Percentiles rank a stretch among this genome's conserved stretches.
Evolutionary conservation across 306 rosid species (phyloP).

Genomic region (Citrullus amarus): DNA sequence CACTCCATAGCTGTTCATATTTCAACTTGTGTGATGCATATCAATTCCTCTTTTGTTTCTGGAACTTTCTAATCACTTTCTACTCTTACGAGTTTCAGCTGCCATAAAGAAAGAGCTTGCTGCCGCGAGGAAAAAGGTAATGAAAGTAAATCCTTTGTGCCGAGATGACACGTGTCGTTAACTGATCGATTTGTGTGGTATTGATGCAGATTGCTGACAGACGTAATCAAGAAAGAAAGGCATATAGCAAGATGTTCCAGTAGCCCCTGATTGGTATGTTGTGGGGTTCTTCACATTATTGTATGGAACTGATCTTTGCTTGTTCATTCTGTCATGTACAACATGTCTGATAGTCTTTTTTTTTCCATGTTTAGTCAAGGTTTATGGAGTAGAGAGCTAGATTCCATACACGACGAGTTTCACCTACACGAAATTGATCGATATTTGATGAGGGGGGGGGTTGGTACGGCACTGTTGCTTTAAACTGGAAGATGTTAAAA

Average conservation of each 20-base stretch:
- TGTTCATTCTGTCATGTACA: neutral
- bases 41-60: neutral
- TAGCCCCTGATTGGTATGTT: slow-evolving; percentile 33
- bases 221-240: slow-evolving; percentile 57
- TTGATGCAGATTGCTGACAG: slow-evolving; percentile 58
- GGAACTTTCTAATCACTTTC: neutral
- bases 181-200: neutral
- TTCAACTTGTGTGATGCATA: neutral
- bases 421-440: neutral
- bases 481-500: neutral
- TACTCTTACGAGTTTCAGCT: slow-evolving; percentile 29
- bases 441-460: neutral
- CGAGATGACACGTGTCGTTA: too few species aligned
- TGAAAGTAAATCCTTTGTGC: neutral
- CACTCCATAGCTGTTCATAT: neutral
- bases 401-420: neutral
- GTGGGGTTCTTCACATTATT: neutral
- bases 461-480: neutral
- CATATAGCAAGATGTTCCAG: slow-evolving; percentile 77
- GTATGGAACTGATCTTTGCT: neutral
- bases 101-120: slow-evolving; percentile 80
- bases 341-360: neutral
- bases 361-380: neutral
- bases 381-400: neutral
- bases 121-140: slow-evolving; percentile 61